phyloP scores from a whole-genome alignment of 306 rosid species.

The Ochetophila trinervis region DNA sequence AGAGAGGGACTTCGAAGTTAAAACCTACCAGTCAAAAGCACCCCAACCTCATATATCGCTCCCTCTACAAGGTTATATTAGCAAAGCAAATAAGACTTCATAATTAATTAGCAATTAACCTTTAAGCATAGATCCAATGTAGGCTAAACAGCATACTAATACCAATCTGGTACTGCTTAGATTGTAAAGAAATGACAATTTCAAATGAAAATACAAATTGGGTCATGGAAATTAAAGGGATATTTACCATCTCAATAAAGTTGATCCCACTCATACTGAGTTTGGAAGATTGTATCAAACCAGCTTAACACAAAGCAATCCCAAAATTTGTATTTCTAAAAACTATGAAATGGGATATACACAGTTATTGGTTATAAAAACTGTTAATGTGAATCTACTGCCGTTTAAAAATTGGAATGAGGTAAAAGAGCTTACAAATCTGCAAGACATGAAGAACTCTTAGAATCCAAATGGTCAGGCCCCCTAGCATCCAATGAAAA shows the following conservation, averaged over 20 bases:
- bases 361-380: background rate
- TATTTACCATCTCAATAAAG: background rate
- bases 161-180: too few relatives aligned
- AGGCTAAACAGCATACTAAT: too few relatives aligned
- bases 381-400: background rate
- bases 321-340: background rate
- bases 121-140: too few relatives aligned
- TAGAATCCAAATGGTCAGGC: slow-evolving; percentile 32
- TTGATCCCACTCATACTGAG: background rate
- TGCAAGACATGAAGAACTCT: slow-evolving; percentile 53
- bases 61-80: too few relatives aligned
- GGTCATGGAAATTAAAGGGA: too few relatives aligned
- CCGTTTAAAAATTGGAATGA: background rate
- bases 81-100: too few relatives aligned
- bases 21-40: slow-evolving; percentile 48
- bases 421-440: slow-evolving; percentile 54
- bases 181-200: too few relatives aligned
- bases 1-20: background rate
- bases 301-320: too few relatives aligned
- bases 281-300: background rate
- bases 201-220: too few relatives aligned
- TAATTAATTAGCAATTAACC: too few relatives aligned
- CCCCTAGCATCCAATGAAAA: slow-evolving; percentile 51
- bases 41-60: too few relatives aligned
- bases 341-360: too few relatives aligned